Evolutionary conservation across 2,329 filamentous ascomycete genomes (phyloP).

Genomic region (Colletotrichum sp.): DNA sequence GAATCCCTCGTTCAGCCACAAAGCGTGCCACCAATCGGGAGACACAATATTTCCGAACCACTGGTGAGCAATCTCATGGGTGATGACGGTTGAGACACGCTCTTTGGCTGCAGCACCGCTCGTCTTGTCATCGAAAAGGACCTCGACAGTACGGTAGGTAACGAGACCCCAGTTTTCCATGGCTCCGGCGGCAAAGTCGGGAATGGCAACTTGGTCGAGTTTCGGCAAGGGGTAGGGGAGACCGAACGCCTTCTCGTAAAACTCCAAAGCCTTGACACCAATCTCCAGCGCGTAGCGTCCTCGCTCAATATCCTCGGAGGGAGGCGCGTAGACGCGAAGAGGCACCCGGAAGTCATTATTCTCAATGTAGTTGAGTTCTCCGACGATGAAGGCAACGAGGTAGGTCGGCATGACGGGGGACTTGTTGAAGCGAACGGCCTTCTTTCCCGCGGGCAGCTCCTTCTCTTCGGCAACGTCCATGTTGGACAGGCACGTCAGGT

Average conservation of each 20-base stretch:
- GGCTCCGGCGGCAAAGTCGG: conserved; percentile 92
- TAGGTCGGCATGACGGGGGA: conserved; percentile 97
- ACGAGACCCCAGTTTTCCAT: conserved; percentile 96
- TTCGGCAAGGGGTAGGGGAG: conserved; percentile 87
- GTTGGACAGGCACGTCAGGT: conserved; percentile 91
- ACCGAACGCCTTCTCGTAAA: conserved; percentile 95
- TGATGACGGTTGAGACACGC: conserved; percentile 91
- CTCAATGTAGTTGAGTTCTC: conserved; percentile 93
- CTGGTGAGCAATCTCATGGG: conserved; percentile 96
- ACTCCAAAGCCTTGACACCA: conserved; percentile 86
- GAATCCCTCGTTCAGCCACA: conserved; percentile 96
- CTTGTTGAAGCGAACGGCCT: conserved; percentile 90
- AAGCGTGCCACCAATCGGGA: conserved; percentile 98
- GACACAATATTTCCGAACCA: conserved; percentile 98
- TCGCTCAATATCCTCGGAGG: conserved; percentile 88
- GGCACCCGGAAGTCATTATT: conserved; percentile 90
- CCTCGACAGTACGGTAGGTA: conserved; percentile 90
- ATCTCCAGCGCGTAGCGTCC: conserved; percentile 90
- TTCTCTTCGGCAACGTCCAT: conserved; percentile 90
- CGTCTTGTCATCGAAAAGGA: conserved; percentile 90
- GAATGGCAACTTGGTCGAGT: conserved; percentile 97
- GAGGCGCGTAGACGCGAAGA: conserved; percentile 91
- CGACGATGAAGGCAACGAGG: conserved; percentile 90
- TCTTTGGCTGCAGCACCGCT: conserved; percentile 90
- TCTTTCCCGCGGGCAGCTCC: conserved; percentile 54